phyloP scores from a whole-genome alignment of 2,329 filamentous ascomycete genomes.

The Colletotrichum sp. region DNA sequence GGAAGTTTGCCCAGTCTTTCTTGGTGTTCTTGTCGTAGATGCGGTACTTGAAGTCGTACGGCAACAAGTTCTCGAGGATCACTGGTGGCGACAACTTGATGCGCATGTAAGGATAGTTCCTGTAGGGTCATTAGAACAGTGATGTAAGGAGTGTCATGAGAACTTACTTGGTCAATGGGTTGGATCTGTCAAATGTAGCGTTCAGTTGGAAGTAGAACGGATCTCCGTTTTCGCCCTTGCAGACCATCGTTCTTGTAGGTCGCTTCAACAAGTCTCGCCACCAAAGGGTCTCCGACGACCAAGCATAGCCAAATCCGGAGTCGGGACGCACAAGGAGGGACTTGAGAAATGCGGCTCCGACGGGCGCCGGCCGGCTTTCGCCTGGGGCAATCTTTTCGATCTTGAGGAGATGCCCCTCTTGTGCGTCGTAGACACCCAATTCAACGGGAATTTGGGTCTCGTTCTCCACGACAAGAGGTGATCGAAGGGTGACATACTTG shows the following conservation, averaged over 20 bases:
- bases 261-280: conserved; percentile 90
- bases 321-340: conserved; percentile 88
- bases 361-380: conserved; percentile 85
- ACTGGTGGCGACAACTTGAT: conserved; percentile 91
- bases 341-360: conserved; percentile 91
- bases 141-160: not conserved
- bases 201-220: conserved; percentile 98
- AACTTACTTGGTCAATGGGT: conserved; percentile 76
- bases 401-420: conserved; percentile 89
- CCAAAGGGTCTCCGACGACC: conserved; percentile 88
- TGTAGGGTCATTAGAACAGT: conserved; percentile 40
- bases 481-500: conserved; percentile 96
- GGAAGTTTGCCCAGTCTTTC: conserved; percentile 98
- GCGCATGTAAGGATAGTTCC: conserved; percentile 92
- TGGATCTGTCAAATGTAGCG: conserved; percentile 81
- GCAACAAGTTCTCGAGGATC: conserved; percentile 91
- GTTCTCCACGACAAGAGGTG: conserved; percentile 91
- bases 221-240: conserved; percentile 83
- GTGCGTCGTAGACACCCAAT: conserved; percentile 85
- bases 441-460: conserved; percentile 96
- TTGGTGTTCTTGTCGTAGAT: conserved; percentile 99
- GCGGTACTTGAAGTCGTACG: conserved; percentile 98
- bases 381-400: conserved; percentile 97
- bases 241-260: conserved; percentile 86
- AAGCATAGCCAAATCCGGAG: conserved; percentile 94